phyloP scores from a whole-genome alignment of 495 filamentous ascomycete species.

The Saxophila tyrrhenica region DNA sequence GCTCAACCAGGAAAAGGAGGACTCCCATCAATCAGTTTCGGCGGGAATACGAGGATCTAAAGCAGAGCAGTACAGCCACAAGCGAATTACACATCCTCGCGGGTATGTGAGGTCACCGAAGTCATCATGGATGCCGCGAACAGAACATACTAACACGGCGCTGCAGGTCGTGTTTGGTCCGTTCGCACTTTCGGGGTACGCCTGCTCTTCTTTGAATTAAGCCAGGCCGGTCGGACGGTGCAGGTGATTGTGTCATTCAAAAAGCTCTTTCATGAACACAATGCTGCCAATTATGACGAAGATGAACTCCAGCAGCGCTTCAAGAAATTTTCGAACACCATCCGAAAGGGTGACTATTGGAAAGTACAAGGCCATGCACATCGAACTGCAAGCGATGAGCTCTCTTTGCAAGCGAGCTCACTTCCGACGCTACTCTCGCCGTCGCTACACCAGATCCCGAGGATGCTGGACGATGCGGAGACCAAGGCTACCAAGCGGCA shows the following conservation, averaged over 20 bases:
- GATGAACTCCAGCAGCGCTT: constrained; percentile 39
- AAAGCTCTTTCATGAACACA: constrained; percentile 37
- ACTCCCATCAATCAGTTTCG: neutral
- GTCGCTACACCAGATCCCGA: constrained; percentile 62
- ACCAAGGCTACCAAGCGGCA: constrained; percentile 58
- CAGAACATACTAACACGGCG: constrained; percentile 1
- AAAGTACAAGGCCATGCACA: constrained; percentile 57
- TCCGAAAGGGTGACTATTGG: constrained; percentile 67
- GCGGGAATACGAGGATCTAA: neutral
- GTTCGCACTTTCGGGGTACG: constrained; percentile 51
- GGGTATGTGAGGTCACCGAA: no score
- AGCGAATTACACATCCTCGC: no score
- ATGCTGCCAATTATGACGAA: constrained; percentile 30
- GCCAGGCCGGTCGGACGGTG: constrained; percentile 50
- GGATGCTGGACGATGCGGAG: constrained; percentile 51
- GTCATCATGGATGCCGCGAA: no score
- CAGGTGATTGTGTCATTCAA: constrained; percentile 63
- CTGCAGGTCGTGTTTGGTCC: constrained; percentile 52
- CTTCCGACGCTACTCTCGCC: constrained; percentile 64
- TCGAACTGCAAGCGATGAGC: constrained; percentile 60
- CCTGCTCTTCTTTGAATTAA: constrained; percentile 74
- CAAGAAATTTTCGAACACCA: constrained; percentile 44
- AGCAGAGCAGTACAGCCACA: neutral
- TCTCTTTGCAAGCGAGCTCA: constrained; percentile 57
- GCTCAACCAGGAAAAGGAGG: neutral